phyloP scores from a whole-genome alignment of 352 stramenopile species.

The Phytophthora aleatoria region DNA sequence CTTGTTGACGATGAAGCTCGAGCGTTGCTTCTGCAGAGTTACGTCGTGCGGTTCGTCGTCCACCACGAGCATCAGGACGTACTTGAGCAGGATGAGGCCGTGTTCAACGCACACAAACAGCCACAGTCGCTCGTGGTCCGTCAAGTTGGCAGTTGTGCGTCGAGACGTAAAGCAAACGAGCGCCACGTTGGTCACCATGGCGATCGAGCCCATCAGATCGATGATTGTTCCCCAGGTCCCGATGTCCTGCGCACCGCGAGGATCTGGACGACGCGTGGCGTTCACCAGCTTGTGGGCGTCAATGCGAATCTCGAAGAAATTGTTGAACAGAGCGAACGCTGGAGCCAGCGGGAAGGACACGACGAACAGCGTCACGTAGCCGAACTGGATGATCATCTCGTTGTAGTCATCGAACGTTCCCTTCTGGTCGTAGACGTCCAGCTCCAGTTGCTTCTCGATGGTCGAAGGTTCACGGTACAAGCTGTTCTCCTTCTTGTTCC shows the following conservation, averaged over 20 bases:
- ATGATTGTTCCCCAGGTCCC: conserved; percentile 93
- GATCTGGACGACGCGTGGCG: conserved; percentile 71
- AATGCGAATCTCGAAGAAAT: conserved; percentile 92
- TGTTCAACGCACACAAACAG: conserved; percentile 75
- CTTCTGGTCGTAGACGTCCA: conserved; percentile 75
- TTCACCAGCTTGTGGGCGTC: conserved; percentile 88
- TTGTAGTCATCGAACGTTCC: conserved; percentile 88
- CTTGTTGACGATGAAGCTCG: conserved; percentile 74
- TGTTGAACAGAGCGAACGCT: conserved; percentile 89
- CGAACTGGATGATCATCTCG: conserved; percentile 90
- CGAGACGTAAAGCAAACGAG: conserved; percentile 92
- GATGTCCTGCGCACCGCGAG: conserved; percentile 86
- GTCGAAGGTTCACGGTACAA: conserved; percentile 44
- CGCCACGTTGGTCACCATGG: conserved; percentile 93
- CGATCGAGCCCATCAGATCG: conserved; percentile 86
- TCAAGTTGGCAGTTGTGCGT: conserved; percentile 51
- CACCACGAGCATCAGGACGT: conserved; percentile 66
- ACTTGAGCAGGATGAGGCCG: conserved; percentile 70
- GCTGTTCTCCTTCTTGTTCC: conserved; percentile 13
- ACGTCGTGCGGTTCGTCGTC: conserved; percentile 76
- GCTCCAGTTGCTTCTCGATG: conserved; percentile 63
- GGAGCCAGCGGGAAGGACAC: conserved; percentile 92
- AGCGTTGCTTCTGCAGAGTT: conserved; percentile 70
- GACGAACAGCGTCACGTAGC: conserved; percentile 95
- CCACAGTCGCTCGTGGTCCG: conserved; percentile 54